Conservation (phyloP, 179 eudicot genomes). For the Amaranthus tricolor region DNA sequence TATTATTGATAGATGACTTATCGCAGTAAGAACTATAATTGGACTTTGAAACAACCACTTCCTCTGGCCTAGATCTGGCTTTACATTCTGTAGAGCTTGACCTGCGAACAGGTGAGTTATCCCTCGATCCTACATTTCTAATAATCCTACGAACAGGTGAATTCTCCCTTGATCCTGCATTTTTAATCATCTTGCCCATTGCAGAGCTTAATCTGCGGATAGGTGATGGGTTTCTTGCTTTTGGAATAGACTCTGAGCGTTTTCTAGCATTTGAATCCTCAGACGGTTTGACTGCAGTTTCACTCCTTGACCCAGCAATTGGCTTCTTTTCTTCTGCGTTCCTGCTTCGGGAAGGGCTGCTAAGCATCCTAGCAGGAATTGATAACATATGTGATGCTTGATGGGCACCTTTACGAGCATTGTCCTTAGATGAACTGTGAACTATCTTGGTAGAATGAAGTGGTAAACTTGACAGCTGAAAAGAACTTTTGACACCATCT, state of each 20-base stretch:
- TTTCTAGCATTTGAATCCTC: slow-evolving; percentile 30
- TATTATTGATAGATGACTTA: slow-evolving; percentile 30
- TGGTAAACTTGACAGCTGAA: slow-evolving; percentile 14
- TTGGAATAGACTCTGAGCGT: slow-evolving; percentile 28
- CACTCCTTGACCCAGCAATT: slow-evolving; percentile 28
- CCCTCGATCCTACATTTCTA: slow-evolving; percentile 44
- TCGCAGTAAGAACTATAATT: slow-evolving; percentile 30
- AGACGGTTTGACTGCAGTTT: slow-evolving; percentile 20
- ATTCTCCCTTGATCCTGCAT: slow-evolving; percentile 42
- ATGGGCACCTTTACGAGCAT: slow-evolving; percentile 25
- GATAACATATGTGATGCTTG: slow-evolving; percentile 27
- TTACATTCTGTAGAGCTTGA: slow-evolving; percentile 32
- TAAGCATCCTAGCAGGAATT: slow-evolving; percentile 30
- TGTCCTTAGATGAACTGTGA: slow-evolving; percentile 22
- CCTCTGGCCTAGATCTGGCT: slow-evolving; percentile 31
- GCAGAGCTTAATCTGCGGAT: slow-evolving; percentile 55
- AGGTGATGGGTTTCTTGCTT: slow-evolving; percentile 58
- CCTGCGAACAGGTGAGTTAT: slow-evolving; percentile 40
- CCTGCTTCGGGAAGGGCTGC: slow-evolving; percentile 41
- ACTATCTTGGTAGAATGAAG: slow-evolving; percentile 23
- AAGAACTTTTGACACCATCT: slow-evolving; percentile 16
- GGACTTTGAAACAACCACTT: slow-evolving; percentile 24
- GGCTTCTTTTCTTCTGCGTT: slow-evolving; percentile 36
- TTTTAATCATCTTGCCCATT: slow-evolving; percentile 47
- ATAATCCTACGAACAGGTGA: slow-evolving; percentile 44